Evolutionary conservation across 257 asterid genomes (phyloP).

Genomic region (Perilla frutescens): DNA sequence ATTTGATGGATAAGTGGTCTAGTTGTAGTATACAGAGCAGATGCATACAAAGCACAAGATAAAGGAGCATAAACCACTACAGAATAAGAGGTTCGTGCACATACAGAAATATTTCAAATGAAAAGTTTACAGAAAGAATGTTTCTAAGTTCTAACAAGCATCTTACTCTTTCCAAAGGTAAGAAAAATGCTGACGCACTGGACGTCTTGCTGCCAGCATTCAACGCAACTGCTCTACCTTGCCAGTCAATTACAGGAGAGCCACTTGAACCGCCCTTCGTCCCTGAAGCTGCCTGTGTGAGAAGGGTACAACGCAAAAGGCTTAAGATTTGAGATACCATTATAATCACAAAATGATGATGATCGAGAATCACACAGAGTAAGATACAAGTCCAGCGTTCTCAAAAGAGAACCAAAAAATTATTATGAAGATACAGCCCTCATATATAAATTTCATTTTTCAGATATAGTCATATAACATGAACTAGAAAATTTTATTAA

Average conservation of each 20-base stretch:
- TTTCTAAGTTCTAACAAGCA: slow-evolving; percentile 33
- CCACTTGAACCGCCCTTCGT: slow-evolving; percentile 99
- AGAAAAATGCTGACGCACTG: slow-evolving; percentile 97
- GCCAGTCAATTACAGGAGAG: slow-evolving; percentile 99
- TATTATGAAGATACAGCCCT: slow-evolving; percentile 8
- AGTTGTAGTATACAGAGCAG: slow-evolving; percentile 8
- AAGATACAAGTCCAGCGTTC: not conserved
- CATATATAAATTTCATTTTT: not conserved
- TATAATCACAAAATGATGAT: slow-evolving; percentile 18
- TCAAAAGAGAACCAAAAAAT: slow-evolving; percentile 25
- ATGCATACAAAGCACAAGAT: slow-evolving; percentile 17
- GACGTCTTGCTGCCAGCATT: slow-evolving; percentile 99
- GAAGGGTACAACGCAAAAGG: slow-evolving; percentile 23
- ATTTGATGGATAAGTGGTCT: not conserved
- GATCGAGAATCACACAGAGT: slow-evolving; percentile 9
- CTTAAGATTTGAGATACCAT: slow-evolving; percentile 11
- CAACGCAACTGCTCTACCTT: slow-evolving; percentile 98
- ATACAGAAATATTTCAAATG: not conserved
- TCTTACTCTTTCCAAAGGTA: slow-evolving; percentile 94
- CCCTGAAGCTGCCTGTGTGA: slow-evolving; percentile 95
- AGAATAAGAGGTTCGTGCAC: slow-evolving; percentile 1
- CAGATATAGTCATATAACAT: not conserved
- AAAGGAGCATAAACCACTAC: slow-evolving; percentile 10
- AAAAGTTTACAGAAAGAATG: slow-evolving; percentile 19
- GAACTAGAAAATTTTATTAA: not conserved